These are phyloP conservation scores for Limonium bicolor DNA, from an alignment of 148 eudicot genomes.

Conservation along the genomic window DNA sequence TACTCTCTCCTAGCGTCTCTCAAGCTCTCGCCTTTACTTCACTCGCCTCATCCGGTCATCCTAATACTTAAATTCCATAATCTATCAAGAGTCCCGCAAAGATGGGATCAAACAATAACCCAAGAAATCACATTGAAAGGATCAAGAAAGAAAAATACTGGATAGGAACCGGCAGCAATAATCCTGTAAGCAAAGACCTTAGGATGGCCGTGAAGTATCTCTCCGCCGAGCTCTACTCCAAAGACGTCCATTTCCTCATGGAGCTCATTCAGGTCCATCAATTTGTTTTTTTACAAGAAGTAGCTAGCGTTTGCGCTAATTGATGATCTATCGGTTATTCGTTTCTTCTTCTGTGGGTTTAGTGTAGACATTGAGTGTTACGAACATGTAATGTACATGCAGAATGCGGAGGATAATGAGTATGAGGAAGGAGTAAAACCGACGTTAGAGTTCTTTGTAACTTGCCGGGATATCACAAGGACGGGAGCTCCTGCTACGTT, in stretches of 20 bases:
- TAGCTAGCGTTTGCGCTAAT: no score
- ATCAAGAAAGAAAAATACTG: slow-evolving; percentile 29
- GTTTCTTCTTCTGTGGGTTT: not conserved
- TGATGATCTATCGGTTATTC: no score
- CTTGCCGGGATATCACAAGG: slow-evolving; percentile 40
- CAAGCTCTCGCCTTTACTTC: no score
- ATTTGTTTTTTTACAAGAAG: not conserved
- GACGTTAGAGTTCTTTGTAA: slow-evolving; percentile 47
- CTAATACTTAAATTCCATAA: no score
- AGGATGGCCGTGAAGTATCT: slow-evolving; percentile 40
- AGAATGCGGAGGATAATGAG: slow-evolving; percentile 82
- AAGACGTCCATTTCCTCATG: slow-evolving; percentile 27
- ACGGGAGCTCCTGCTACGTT: slow-evolving; percentile 56
- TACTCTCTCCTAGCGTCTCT: no score
- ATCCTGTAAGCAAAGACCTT: slow-evolving; percentile 18
- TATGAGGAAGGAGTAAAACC: slow-evolving; percentile 45
- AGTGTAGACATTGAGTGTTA: no score
- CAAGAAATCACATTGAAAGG: slow-evolving; percentile 39
- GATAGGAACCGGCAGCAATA: slow-evolving; percentile 34
- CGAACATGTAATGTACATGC: not conserved
- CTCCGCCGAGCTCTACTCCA: slow-evolving; percentile 41
- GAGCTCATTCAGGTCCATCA: slow-evolving; percentile 42
- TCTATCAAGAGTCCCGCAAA: no score
- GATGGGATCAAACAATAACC: no score
- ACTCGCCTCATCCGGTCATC: no score